These are phyloP conservation scores for Diaporthe amygdali DNA, from an alignment of 2,329 filamentous ascomycete genomes.

Conservation along the genomic window DNA sequence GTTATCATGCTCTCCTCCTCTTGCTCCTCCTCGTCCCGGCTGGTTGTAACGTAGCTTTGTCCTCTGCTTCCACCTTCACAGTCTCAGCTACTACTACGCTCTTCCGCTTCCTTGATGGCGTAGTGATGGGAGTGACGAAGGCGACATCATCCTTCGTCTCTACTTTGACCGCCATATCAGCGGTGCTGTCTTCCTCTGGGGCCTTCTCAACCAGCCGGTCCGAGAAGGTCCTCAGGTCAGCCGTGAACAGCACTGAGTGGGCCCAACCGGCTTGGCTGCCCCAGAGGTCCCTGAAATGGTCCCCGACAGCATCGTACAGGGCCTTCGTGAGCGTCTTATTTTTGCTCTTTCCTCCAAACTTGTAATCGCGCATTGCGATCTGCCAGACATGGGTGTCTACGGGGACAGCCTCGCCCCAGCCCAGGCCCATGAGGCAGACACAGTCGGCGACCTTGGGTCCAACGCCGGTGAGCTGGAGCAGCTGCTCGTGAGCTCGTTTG, in stretches of 20 bases:
- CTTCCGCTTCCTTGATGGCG: conserved; percentile 26
- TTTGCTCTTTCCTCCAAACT: conserved; percentile 77
- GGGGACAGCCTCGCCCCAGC: conserved; percentile 93
- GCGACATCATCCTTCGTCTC: conserved; percentile 33
- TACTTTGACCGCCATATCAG: conserved; percentile 31
- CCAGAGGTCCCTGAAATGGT: conserved; percentile 90
- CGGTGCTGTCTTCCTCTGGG: conserved; percentile 21
- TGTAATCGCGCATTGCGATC: conserved; percentile 95
- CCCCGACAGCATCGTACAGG: conserved; percentile 88
- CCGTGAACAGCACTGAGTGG: conserved; percentile 94
- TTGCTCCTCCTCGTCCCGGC: not conserved
- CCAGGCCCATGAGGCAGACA: conserved; percentile 93
- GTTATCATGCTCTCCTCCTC: not conserved
- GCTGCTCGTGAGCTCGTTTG: conserved; percentile 77
- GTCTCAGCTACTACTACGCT: conserved; percentile 17
- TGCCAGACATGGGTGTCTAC: conserved; percentile 99
- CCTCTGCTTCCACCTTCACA: conserved; percentile 26
- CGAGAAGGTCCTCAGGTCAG: conserved; percentile 85
- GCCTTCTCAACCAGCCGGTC: conserved; percentile 53
- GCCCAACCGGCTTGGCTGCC: conserved; percentile 96
- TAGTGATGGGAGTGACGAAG: not conserved
- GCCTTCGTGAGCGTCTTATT: conserved; percentile 84
- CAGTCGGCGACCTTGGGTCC: conserved; percentile 98
- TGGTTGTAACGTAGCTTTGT: not conserved
- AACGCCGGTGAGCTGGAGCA: conserved; percentile 83